A percentile compares a stretch with the other conserved stretches of the same genome.
Conservation (phyloP, 1,284 basidiomycete genomes). For the Rhodofomes roseus region DNA sequence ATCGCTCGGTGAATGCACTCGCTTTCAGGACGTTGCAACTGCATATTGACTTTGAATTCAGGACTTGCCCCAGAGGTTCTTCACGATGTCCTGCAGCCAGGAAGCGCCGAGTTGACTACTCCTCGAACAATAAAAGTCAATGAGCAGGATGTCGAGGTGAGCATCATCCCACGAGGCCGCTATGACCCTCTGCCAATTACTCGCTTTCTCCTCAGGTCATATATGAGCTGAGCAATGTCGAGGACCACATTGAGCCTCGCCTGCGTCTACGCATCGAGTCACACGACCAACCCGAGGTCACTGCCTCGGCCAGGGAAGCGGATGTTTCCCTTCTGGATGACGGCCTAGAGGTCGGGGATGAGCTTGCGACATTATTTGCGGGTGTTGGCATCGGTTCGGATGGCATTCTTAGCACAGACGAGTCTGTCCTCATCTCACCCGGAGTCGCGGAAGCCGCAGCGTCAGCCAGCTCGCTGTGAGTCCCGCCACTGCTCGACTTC, state of each 20-base stretch:
- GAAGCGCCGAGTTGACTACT: conserved; percentile 3
- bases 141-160: conserved; percentile 24
- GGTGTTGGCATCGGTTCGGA: too few species aligned
- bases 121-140: conserved; percentile 8
- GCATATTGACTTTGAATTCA: conserved; percentile 34
- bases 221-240: conserved; percentile 51
- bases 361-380: too few species aligned
- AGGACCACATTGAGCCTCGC: conserved; percentile 51
- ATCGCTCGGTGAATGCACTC: conserved; percentile 50
- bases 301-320: not conserved
- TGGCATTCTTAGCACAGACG: not conserved
- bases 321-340: not conserved
- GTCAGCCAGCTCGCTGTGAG: not conserved
- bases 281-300: not conserved
- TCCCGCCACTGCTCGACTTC: not conserved
- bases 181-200: not conserved
- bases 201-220: conserved; percentile 27
- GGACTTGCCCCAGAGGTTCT: conserved; percentile 40
- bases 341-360: not conserved
- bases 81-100: conserved; percentile 37
- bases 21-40: not conserved
- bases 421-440: not conserved
- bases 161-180: not conserved
- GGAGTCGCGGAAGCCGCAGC: not conserved
- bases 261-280: conserved; percentile 45